Percentiles rank a stretch among this genome's conserved stretches.
Conservation (phyloP, 2,329 filamentous ascomycete genomes). For the Monosporascus sp. region DNA sequence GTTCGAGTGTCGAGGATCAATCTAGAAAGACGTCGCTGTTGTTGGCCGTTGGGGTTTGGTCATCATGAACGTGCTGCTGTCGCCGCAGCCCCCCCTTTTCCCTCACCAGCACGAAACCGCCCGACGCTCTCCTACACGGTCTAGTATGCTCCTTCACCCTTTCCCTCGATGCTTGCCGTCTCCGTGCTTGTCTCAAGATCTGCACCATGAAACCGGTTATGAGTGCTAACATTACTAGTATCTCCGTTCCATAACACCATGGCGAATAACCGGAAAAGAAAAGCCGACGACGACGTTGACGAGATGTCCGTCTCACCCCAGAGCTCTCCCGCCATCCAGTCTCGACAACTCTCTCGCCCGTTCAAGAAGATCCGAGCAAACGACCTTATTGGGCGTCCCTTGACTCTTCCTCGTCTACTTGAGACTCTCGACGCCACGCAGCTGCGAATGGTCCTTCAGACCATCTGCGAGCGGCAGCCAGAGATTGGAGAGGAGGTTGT, state of each 20-base stretch:
- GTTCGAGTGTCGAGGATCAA: too few species aligned
- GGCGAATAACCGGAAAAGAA: slow-evolving; percentile 66
- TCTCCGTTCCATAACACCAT: slow-evolving; percentile 52
- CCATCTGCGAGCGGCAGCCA: slow-evolving; percentile 85
- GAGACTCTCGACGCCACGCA: slow-evolving; percentile 87
- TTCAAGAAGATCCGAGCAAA: slow-evolving; percentile 59
- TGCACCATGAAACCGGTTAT: not conserved
- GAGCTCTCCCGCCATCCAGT: slow-evolving; percentile 70
- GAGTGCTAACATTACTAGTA: slow-evolving; percentile 24
- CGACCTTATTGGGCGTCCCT: slow-evolving; percentile 58
- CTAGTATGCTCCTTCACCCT: slow-evolving; percentile 39
- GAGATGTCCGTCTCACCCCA: slow-evolving; percentile 89
- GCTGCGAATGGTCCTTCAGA: slow-evolving; percentile 79
- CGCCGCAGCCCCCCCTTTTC: slow-evolving; percentile 55
- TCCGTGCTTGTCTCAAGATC: too few species aligned
- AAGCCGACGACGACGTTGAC: slow-evolving; percentile 77
- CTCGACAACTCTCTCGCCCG: slow-evolving; percentile 62
- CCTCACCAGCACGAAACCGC: slow-evolving; percentile 54
- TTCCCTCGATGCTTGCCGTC: slow-evolving; percentile 1
- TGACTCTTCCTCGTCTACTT: slow-evolving; percentile 66
- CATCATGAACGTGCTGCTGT: slow-evolving; percentile 59
- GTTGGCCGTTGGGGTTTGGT: not conserved
- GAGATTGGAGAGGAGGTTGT: slow-evolving; percentile 82
- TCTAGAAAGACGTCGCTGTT: not conserved
- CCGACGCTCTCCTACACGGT: slow-evolving; percentile 50